Percentiles rank a stretch among this genome's conserved stretches.
phyloP scores from a whole-genome alignment of 176 grass and related monocot species.

The Metroxylon sagu region DNA sequence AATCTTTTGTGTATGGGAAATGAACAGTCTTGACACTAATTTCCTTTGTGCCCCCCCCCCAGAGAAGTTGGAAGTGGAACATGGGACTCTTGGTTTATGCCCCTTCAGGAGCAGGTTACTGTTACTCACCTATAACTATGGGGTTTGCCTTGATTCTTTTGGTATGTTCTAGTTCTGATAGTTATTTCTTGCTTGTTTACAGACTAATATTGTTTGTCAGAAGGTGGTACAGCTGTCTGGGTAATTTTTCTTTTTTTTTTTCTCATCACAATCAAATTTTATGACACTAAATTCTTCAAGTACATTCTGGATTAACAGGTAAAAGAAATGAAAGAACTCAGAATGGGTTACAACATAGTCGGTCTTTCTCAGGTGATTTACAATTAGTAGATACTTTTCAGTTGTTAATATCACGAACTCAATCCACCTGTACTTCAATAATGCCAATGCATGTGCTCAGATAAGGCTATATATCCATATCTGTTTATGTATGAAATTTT shows the following conservation, averaged over 20 bases:
- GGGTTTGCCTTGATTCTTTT: no score
- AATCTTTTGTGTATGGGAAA: no score
- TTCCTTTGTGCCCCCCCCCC: background rate
- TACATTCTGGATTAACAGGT: slow-evolving; percentile 57
- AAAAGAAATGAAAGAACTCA: slow-evolving; percentile 73
- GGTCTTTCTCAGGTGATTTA: slow-evolving; percentile 72
- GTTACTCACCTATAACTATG: no score
- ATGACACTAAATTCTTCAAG: slow-evolving; percentile 11
- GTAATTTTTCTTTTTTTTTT: slow-evolving; percentile 3
- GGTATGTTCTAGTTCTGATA: slow-evolving; percentile 2
- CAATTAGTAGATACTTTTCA: no score
- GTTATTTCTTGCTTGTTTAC: slow-evolving; percentile 16
- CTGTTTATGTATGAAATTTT: no score
- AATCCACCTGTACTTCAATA: no score
- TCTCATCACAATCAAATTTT: slow-evolving; percentile 14
- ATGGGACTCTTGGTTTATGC: slow-evolving; percentile 78
- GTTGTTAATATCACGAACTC: no score
- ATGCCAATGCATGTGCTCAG: no score
- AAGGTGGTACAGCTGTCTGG: slow-evolving; percentile 49
- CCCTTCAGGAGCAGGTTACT: slow-evolving; percentile 64
- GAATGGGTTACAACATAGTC: slow-evolving; percentile 69
- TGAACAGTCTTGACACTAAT: no score
- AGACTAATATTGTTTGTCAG: slow-evolving; percentile 74
- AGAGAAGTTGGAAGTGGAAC: slow-evolving; percentile 77
- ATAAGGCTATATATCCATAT: no score